These are phyloP conservation scores for Leccinum obscurum DNA, from an alignment of 768 basidiomycete species.

Conservation along the genomic window DNA sequence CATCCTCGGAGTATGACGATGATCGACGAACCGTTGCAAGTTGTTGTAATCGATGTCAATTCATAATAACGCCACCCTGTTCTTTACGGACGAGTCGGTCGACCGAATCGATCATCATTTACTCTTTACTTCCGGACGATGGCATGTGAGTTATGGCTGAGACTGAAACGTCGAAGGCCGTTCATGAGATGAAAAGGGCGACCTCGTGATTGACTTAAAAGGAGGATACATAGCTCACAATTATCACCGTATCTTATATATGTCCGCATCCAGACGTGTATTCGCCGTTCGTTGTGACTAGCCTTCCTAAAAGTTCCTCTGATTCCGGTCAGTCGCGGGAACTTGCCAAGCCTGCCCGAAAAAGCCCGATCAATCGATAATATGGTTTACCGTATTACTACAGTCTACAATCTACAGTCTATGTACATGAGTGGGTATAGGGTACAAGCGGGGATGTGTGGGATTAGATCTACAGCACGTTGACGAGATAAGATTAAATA, in stretches of 20 bases:
- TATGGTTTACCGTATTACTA: constrained; percentile 9
- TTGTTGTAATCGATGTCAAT: constrained; percentile 5
- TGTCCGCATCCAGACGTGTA: not conserved
- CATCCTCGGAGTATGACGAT: constrained; percentile 12
- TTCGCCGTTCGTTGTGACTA: not conserved
- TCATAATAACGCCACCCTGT: not conserved
- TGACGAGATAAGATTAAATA: constrained; percentile 17
- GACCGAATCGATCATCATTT: not conserved
- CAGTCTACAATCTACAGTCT: constrained; percentile 12
- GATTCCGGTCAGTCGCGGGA: not conserved
- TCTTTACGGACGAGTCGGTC: not conserved
- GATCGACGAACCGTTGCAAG: constrained; percentile 14
- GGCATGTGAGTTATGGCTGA: not conserved
- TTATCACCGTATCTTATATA: not conserved
- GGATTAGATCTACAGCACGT: constrained; percentile 21
- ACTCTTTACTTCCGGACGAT: not conserved
- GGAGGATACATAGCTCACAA: not conserved
- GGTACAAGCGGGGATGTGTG: constrained; percentile 9
- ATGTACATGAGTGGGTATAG: constrained; percentile 12
- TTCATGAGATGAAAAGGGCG: not conserved
- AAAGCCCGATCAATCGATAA: not conserved
- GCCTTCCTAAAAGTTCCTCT: not conserved
- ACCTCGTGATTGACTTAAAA: not conserved
- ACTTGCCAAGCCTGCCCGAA: not conserved
- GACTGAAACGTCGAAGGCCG: not conserved